Evolutionary conservation across 1,139 yeast genomes (phyloP), one percentile per base, ranked within the genome.

Genomic region (Saccharomyces hybrid): DNA sequence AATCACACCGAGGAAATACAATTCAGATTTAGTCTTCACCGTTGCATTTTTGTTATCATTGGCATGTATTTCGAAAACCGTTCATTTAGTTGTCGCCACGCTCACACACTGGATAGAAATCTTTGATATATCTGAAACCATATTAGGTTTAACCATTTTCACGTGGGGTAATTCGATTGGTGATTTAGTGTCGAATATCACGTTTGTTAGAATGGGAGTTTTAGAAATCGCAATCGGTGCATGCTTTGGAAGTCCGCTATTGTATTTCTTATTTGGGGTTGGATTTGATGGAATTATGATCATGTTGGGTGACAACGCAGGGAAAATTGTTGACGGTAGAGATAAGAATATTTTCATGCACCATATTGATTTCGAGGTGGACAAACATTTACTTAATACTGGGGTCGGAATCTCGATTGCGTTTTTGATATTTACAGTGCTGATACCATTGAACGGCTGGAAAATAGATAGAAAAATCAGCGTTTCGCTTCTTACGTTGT

Each of bases 151-250:
- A 2, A 89, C 97, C 0, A 79, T 89, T 0, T 89, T 90, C 73
- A 97, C 97, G 0, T 73, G 90, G 57, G 98, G 98, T 9, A 91
- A 91, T 66, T 89, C 96, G 0, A 73, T 88, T 3, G 97, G 97
- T 5, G 99, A 93, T 64, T 75, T 91, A 53, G 83, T 91, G 1
- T 86, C 97, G 0, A 90, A 93, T 64, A 75, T 86, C 52, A 87
- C 96, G 0, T 83, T 93, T 52, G 93, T 97, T 0, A 77, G 75
- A 58, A 82, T 88, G 82, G 97, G 97, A 0, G 85, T 84, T 74
- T 91, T 97, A 0, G 78, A 87, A 58, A 88, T 91, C 93, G 97
- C 98, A 0, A 76, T 93, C 46, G 87, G 95, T n/a, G 97, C 98
- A 0, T 91, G 97, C 66, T 88, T 90, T 70, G 98, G 97, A 0